Evolutionary conservation across 208 protist genomes (phyloP), one percentile per base, ranked within the genome.

Genomic region (Herpetomonas tarakana): DNA sequence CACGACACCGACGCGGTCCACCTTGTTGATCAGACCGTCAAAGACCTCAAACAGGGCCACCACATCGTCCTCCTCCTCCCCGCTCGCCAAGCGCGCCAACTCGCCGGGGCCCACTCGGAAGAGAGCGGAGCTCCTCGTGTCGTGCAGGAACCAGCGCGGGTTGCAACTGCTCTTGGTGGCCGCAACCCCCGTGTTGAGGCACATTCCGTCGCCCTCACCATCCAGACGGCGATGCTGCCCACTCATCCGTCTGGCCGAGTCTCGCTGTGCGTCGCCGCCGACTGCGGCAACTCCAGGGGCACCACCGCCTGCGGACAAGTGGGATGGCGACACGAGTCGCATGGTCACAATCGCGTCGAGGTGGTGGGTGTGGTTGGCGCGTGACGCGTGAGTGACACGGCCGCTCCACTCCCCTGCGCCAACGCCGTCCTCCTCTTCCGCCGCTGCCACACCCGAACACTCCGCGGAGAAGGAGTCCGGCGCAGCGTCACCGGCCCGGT

Each of bases 21-120:
- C 78, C 44, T 87, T 74, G 46, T 92, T 81, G 29, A 86, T 67
- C 41, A 89, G 71, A 44, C 86, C 86, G 62, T 91, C 83, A 70
- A 80, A 95, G 3, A 95, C 78, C 39, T 62, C 62, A 28, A 91
- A 73, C 49, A 68, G 19, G 27, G 39, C 54, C 7, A 31, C 60
- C 2, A 22, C 53, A 19, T 57, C 29, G 27, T 50, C 58, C 14
- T 12, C 24, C 22, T 51, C 16, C 18, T 54, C 63, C 12, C 14
- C 35, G 35, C 35, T 41, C 35, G 6, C 9, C 19, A 22, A 22
- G 16, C 6, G 3, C 16, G 44, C 44, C 9, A 41, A 4, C 9
- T 49, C 44, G 4, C 60, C 60, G 2, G 63, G 59, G 31, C 60
- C 51, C 18, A 94, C 62, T 30, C 79, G 82, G 62, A 94, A 54